These are phyloP conservation scores for Circinella minor DNA, from an alignment of 371 early-diverging fungal genomes.

Conservation along the genomic window DNA sequence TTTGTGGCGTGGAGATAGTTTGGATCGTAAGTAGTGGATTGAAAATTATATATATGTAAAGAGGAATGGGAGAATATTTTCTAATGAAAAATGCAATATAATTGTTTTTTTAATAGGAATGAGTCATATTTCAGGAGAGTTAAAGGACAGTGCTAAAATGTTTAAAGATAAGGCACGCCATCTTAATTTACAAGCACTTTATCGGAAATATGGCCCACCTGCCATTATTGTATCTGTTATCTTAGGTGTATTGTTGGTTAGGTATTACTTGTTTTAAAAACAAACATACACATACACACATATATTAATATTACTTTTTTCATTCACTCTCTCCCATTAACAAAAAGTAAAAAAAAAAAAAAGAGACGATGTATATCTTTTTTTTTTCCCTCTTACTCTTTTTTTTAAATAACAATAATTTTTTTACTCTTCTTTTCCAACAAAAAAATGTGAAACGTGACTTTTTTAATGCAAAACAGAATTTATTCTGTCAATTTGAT, in stretches of 20 bases:
- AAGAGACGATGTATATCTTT: no score
- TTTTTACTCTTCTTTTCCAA: no score
- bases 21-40: conserved; percentile 65
- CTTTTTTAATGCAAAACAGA: neutral
- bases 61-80: neutral
- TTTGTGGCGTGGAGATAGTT: conserved; percentile 88
- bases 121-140: conserved; percentile 57
- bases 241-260: conserved; percentile 79
- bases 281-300: neutral
- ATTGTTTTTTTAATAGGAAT: conserved; percentile 27
- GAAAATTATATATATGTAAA: neutral
- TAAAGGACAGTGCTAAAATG: conserved; percentile 60
- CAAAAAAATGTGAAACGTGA: conserved; percentile 2
- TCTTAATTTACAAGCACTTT: conserved; percentile 86
- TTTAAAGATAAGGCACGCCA: conserved; percentile 69
- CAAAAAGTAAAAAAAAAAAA: no score
- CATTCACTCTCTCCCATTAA: no score
- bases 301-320: no score
- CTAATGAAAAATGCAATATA: neutral
- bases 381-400: no score
- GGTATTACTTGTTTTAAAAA: conserved; percentile 70
- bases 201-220: conserved; percentile 96
- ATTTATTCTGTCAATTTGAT: neutral
- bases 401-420: no score
- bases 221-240: conserved; percentile 77